A percentile compares a stretch with the other conserved stretches of the same genome.
Conservation (phyloP, 441 rosid species). For the Pelargonium myrrhifolium region DNA sequence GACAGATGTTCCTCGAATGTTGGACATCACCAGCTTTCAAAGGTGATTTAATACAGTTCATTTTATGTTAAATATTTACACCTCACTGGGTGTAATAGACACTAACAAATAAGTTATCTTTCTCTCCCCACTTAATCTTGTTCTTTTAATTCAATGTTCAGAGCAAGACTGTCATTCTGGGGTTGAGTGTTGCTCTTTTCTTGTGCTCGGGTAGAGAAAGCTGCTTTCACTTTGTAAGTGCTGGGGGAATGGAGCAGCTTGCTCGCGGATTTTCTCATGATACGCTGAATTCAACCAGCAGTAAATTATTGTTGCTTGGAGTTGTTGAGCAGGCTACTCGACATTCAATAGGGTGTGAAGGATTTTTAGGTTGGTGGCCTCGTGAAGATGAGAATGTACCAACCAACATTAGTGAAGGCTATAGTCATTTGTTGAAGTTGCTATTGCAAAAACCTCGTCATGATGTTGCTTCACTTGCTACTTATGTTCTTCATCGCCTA, state of each 20-base stretch:
- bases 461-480: conserved; percentile 73
- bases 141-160: conserved; percentile 30
- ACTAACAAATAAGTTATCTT: background rate
- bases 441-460: conserved; percentile 76
- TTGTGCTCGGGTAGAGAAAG: conserved; percentile 85
- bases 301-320: conserved; percentile 62
- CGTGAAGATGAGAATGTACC: conserved; percentile 79
- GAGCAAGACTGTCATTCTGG: conserved; percentile 62
- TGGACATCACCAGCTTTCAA: conserved; percentile 44
- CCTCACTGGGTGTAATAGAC: conserved; percentile 3
- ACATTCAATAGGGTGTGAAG: conserved; percentile 87
- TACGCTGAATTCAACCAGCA: conserved; percentile 45
- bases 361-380: conserved; percentile 96
- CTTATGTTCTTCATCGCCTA: conserved; percentile 74
- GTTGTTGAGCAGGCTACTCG: conserved; percentile 86
- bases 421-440: conserved; percentile 63
- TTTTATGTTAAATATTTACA: background rate
- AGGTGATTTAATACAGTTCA: conserved; percentile 37
- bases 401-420: conserved; percentile 66
- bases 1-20: conserved; percentile 28
- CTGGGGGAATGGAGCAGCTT: conserved; percentile 80
- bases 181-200: conserved; percentile 61
- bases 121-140: conserved; percentile 6
- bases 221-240: conserved; percentile 83
- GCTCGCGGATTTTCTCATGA: conserved; percentile 41